phyloP scores from a whole-genome alignment of 768 basidiomycete genomes.

The Naganishia onofrii region DNA sequence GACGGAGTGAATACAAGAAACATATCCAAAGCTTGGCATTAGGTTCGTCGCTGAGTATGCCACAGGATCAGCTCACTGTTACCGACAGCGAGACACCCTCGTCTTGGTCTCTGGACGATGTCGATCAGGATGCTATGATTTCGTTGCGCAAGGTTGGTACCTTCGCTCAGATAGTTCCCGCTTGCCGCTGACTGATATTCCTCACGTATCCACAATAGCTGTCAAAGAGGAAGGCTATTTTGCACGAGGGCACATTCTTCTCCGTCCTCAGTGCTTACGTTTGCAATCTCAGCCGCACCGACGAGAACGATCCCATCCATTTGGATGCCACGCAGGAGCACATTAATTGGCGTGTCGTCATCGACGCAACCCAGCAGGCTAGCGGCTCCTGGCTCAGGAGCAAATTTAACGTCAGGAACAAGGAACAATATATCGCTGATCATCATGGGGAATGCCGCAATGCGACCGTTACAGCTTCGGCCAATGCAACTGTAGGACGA shows the following conservation, averaged over 20 bases:
- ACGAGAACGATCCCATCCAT: constrained; percentile 4
- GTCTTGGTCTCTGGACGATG: not conserved
- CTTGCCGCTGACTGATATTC: not conserved
- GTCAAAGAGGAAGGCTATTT: constrained; percentile 25
- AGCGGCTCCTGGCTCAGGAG: constrained; percentile 16
- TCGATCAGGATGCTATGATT: constrained; percentile 4
- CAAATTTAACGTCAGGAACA: constrained; percentile 16
- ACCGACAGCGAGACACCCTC: not conserved
- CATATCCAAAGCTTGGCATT: not conserved
- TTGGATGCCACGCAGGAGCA: not conserved
- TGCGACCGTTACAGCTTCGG: constrained; percentile 20
- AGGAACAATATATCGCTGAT: constrained; percentile 6
- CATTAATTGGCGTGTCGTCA: constrained; percentile 19
- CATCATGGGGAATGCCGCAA: constrained; percentile 17
- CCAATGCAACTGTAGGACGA: not conserved
- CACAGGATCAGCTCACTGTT: too few relatives aligned
- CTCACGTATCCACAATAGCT: not conserved
- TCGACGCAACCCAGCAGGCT: not conserved
- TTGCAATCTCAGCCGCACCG: constrained; percentile 22
- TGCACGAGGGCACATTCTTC: constrained; percentile 31
- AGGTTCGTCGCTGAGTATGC: not conserved
- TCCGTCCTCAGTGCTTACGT: constrained; percentile 27
- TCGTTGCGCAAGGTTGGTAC: constrained; percentile 13
- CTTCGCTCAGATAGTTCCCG: too few relatives aligned
- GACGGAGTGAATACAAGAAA: not conserved